Base-by-base conservation (phyloP, 192 early-diverging fungal genomes). In the Coemansia sp. region DNA sequence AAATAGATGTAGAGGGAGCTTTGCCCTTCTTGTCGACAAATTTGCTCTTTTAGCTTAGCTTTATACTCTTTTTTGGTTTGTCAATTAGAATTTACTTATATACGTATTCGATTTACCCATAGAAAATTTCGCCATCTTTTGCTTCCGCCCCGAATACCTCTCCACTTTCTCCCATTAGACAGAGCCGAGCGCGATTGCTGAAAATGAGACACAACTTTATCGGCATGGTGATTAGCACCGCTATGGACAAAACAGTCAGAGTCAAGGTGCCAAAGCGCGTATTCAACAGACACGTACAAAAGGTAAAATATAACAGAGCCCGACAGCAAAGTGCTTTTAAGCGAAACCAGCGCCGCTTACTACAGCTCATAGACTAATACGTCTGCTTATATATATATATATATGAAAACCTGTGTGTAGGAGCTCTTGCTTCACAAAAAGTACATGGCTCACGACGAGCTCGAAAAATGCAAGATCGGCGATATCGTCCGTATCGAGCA, bases 401-500 rank as follows among this genome's bases (percentile, higher is more conserved):
- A 42, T 16, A 16, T 42, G 4, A 6, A 9, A 34, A 34, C 4
- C 18, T 36, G n/a, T 24, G 25, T 62, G 25, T 76, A 97, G 90
- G 85, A 88, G 25, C 85, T 95, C 34, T 82, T 84, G 60, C 78
- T 77, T 2, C 93, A 94, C 84, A 92, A 90, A 61, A 93, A 90
- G 75, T 94, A 90, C 62, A 76, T 97, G 48, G 93, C 82, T 14
- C 95, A 97, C 75, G 95, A 97, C 68, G 89, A 87, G 53, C 82
- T 86, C 6, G 84, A 90, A 59, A 61, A 86, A 58, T 93, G 92
- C 78, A 86, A 86, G 35, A 72, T 95, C 20, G 95, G 95, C 39
- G 95, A 97, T 71, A 86, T 91, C 57, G 95, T 97, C 30, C 85
- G 89, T 36, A 97, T 97, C 62, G 92, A 97, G 68, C 85, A 88